A percentile compares a stretch with the other conserved stretches of the same genome.
Evolutionary conservation across 2,329 filamentous ascomycete species (phyloP).

Genomic region (Lasiodiplodia gonubiensis): DNA sequence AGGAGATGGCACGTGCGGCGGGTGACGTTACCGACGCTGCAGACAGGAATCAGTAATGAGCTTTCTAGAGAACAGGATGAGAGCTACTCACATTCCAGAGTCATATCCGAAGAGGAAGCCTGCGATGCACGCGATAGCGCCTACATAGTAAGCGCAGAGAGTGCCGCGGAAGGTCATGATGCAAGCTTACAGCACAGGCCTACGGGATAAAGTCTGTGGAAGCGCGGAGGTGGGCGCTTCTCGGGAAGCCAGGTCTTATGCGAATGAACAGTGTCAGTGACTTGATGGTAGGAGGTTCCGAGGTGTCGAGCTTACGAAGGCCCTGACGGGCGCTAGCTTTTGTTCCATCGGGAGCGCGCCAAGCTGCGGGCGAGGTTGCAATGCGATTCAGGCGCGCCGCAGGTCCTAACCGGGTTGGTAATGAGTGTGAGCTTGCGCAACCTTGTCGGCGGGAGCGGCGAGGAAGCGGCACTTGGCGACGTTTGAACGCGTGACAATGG

Average conservation of each 20-base stretch:
- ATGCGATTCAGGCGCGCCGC: background rate
- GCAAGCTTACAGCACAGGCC: background rate
- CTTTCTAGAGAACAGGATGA: background rate
- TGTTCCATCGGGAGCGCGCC: background rate
- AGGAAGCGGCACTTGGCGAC: background rate
- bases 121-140: slow-evolving; percentile 58
- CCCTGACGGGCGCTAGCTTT: slow-evolving; percentile 3
- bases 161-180: slow-evolving; percentile 40
- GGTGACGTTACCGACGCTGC: slow-evolving; percentile 49
- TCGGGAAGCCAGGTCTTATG: background rate
- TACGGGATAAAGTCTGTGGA: slow-evolving; percentile 23
- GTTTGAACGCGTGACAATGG: background rate
- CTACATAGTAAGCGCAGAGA: slow-evolving; percentile 59
- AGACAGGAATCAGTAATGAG: background rate
- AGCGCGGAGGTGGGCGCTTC: background rate
- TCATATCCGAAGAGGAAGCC: slow-evolving; percentile 57
- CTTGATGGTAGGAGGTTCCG: background rate
- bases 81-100: slow-evolving; percentile 38
- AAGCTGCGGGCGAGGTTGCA: slow-evolving; percentile 17
- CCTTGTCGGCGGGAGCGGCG: slow-evolving; percentile 24
- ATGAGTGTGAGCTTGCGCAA: slow-evolving; percentile 14
- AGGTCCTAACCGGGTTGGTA: slow-evolving; percentile 1
- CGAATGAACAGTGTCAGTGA: background rate
- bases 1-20: slow-evolving; percentile 29
- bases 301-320: background rate